Evolutionary conservation across 2,329 filamentous ascomycete species (phyloP).

Genomic region (Ophiosphaerella korrae): DNA sequence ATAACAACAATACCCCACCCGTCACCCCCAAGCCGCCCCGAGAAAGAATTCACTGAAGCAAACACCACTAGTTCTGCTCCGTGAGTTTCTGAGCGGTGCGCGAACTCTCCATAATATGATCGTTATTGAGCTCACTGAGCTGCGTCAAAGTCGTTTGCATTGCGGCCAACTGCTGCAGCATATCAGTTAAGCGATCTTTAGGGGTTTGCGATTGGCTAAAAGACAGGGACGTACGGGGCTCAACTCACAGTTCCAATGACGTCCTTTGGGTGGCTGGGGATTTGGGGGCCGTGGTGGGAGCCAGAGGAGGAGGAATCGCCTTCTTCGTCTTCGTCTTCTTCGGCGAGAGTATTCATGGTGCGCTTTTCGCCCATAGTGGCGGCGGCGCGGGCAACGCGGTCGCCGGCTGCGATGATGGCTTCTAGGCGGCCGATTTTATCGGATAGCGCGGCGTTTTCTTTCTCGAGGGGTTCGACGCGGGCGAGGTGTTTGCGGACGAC

Average conservation of each 20-base stretch:
- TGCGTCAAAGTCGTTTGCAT: slow-evolving; percentile 46
- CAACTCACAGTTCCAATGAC: slow-evolving; percentile 45
- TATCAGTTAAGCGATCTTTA: slow-evolving; percentile 24
- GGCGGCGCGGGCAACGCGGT: slow-evolving; percentile 43
- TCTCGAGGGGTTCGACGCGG: slow-evolving; percentile 40
- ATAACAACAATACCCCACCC: too few species aligned
- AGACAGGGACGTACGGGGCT: slow-evolving; percentile 6
- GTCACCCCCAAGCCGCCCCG: too few species aligned
- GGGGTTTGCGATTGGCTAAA: neutral
- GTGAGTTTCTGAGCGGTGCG: slow-evolving; percentile 37
- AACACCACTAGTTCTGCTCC: slow-evolving; percentile 31
- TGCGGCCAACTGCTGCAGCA: slow-evolving; percentile 45
- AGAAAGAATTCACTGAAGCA: slow-evolving; percentile 8
- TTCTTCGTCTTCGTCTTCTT: slow-evolving; percentile 30
- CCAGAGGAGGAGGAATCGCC: slow-evolving; percentile 9
- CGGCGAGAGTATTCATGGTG: slow-evolving; percentile 35
- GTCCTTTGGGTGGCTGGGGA: slow-evolving; percentile 24
- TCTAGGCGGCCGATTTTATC: slow-evolving; percentile 43
- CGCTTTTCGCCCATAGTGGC: slow-evolving; percentile 42
- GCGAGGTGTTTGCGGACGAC: slow-evolving; percentile 45
- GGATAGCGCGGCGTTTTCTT: slow-evolving; percentile 35
- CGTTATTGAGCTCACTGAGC: slow-evolving; percentile 43
- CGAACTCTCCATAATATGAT: slow-evolving; percentile 41
- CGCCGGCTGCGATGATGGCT: slow-evolving; percentile 42
- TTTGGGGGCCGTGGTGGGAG: slow-evolving; percentile 1